These are phyloP conservation scores for Veloboletus limbatus DNA, from an alignment of 1,284 basidiomycete species.

Conservation along the genomic window DNA sequence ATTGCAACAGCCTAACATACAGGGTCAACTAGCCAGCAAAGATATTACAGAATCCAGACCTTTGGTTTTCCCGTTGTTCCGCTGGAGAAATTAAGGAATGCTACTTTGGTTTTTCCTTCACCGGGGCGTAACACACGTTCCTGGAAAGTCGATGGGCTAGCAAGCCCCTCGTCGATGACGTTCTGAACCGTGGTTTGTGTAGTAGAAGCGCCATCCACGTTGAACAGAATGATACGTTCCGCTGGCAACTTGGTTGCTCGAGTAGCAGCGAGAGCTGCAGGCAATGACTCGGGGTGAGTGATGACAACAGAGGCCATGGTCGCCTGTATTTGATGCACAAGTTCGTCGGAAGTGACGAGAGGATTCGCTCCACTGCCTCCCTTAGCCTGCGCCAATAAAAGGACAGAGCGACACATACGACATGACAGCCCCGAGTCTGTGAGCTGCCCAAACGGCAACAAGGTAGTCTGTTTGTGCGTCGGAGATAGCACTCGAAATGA, in stretches of 20 bases:
- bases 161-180: slow-evolving; percentile 52
- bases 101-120: slow-evolving; percentile 66
- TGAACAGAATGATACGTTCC: slow-evolving; percentile 55
- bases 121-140: slow-evolving; percentile 54
- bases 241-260: slow-evolving; percentile 49
- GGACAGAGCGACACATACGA: slow-evolving; percentile 41
- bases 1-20: slow-evolving; percentile 60
- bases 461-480: slow-evolving; percentile 57
- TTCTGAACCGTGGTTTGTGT: slow-evolving; percentile 45
- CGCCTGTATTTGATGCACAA: slow-evolving; percentile 45
- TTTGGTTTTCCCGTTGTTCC: slow-evolving; percentile 85
- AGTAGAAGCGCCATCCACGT: slow-evolving; percentile 26
- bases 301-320: slow-evolving; percentile 48
- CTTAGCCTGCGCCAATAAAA: slow-evolving; percentile 13
- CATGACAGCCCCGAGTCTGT: slow-evolving; percentile 69
- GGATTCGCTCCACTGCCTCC: slow-evolving; percentile 52
- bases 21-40: neutral
- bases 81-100: slow-evolving; percentile 76
- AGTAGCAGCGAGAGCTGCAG: slow-evolving; percentile 46
- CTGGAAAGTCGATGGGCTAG: slow-evolving; percentile 41
- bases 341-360: slow-evolving; percentile 50
- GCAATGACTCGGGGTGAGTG: slow-evolving; percentile 44
- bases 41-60: slow-evolving; percentile 37
- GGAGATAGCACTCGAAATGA: neutral
- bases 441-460: slow-evolving; percentile 69